Base-by-base conservation (phyloP, 495 filamentous ascomycete genomes). In the Penicillium bovifimosum region DNA sequence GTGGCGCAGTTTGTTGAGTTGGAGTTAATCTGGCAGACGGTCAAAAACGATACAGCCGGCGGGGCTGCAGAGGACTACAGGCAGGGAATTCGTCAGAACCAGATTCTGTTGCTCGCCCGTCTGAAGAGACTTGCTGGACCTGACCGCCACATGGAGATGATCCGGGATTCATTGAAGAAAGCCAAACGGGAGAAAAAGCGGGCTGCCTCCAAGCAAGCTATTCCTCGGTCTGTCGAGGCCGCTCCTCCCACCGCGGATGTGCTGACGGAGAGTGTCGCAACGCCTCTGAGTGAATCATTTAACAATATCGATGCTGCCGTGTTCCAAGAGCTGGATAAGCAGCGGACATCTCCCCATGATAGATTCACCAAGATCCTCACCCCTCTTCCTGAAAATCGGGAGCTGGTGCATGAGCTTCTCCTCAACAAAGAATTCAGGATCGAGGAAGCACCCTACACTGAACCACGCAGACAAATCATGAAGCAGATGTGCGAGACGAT, bases 1-100 rank as follows among this genome's bases (percentile, higher is more conserved):
- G 77, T 97, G 20, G 85, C 91, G 40, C 91, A 96, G 65, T 97
- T 96, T 65, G 86, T 95, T 28, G 92, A 96, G 65, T 74, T 98
- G 14, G 93, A 98, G 64, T 82, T 90, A 20, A 98, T 98, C 29
- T 96, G 90, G 85, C 90, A 96, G 63, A 91, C 88, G 8, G 92
- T 97, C 63, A 97, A 97, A 59, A 83, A 95, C 65, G 88, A 92
- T 55, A 85, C 80, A 16, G 85, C 87, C 34, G 88, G 85, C n/a
- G 84, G 84, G 18, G 93, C 95, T 24, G 83, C 91, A 33, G 84
- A 85, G 36, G 90, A 96, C 43, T 98, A 96, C 65, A 83, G 84
- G 52, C 84, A 96, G 61, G 95, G 91, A 33, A 96, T 98, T 51
- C 80, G 89, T 9, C 86, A 96, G 56, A 96, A 96, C 60, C 93